Conservation (phyloP, 257 asterid genomes). For the Rhazya stricta region DNA sequence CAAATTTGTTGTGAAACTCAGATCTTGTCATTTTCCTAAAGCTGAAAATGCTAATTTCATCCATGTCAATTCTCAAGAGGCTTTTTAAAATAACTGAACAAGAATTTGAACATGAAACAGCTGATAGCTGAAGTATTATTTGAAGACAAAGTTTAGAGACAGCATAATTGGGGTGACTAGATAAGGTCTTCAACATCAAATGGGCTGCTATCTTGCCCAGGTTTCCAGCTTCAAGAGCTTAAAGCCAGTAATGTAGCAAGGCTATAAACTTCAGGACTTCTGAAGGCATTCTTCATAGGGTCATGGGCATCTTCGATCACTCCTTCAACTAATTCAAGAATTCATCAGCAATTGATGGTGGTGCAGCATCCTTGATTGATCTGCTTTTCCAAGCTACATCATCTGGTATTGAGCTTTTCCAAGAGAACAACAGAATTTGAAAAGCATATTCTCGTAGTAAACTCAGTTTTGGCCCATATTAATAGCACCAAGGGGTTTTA, state of each 20-base stretch:
- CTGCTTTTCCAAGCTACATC: not conserved
- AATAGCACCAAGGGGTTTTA: too few species aligned
- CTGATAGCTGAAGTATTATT: not conserved
- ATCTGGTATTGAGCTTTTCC: too few species aligned
- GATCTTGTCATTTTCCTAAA: not conserved
- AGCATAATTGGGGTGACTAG: not conserved
- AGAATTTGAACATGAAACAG: not conserved
- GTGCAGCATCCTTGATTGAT: not conserved
- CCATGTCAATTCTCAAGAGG: not conserved
- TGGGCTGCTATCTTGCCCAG: not conserved
- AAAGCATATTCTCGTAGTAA: too few species aligned
- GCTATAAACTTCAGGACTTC: not conserved
- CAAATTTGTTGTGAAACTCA: too few species aligned
- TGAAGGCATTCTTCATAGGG: not conserved
- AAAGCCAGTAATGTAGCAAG: not conserved
- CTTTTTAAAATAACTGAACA: too few species aligned
- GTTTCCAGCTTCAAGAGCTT: not conserved
- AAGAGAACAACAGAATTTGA: too few species aligned
- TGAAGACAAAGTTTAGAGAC: not conserved
- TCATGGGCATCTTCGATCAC: not conserved
- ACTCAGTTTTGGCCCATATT: too few species aligned
- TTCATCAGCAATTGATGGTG: not conserved
- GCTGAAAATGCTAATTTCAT: not conserved
- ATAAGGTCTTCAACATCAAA: not conserved
- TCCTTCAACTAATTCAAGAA: not conserved